Evolutionary conservation across 2,329 filamentous ascomycete genomes (phyloP).

Genomic region (Fusarium sp.): DNA sequence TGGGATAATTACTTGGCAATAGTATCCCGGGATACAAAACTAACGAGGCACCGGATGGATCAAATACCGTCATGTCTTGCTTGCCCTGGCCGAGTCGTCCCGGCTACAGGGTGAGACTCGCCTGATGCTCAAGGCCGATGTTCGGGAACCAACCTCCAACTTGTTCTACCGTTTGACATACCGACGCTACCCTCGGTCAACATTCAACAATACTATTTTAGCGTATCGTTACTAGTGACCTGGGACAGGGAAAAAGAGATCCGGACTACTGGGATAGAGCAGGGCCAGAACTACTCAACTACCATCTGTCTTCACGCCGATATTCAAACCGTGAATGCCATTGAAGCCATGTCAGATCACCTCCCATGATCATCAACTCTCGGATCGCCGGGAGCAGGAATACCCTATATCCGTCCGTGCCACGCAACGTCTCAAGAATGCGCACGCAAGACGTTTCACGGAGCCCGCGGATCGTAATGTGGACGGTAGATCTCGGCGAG

Average conservation of each 20-base stretch:
- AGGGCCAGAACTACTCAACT: not conserved
- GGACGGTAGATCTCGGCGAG: slow-evolving; percentile 6
- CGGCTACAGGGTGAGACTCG: not conserved
- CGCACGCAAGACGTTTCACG: slow-evolving; percentile 31
- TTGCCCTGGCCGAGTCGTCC: not conserved
- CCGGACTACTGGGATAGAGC: not conserved
- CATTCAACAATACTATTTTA: not conserved
- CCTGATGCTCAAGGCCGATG: not conserved
- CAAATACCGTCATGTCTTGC: not conserved
- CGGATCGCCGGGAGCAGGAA: slow-evolving; percentile 8
- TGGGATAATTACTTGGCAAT: not conserved
- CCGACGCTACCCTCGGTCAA: not conserved
- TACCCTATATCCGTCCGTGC: slow-evolving; percentile 26
- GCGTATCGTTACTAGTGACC: not conserved
- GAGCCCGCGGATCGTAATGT: slow-evolving; percentile 33
- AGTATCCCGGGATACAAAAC: not conserved
- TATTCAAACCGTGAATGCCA: not conserved
- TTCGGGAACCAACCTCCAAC: not conserved
- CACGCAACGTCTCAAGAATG: slow-evolving; percentile 37
- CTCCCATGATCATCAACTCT: not conserved
- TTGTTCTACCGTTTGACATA: not conserved
- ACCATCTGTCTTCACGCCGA: not conserved
- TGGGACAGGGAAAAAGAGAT: not conserved
- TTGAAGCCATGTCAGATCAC: not conserved
- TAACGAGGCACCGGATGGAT: not conserved